Base-by-base conservation (phyloP, 495 filamentous ascomycete species). In the Cercophora newfieldiana region DNA sequence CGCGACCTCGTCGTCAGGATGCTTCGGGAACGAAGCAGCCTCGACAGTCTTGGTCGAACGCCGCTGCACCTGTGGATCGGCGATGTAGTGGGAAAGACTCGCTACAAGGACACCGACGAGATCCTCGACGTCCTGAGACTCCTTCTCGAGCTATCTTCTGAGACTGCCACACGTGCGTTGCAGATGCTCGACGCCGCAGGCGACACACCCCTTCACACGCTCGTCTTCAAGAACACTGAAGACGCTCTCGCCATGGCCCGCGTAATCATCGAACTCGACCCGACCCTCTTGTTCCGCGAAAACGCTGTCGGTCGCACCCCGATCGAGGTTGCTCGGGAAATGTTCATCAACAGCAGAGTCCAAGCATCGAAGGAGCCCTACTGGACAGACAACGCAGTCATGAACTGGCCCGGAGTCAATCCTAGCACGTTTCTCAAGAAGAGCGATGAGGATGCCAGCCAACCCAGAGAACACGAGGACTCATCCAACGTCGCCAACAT, bases 261-360 rank as follows among this genome's bases (percentile, higher is more conserved):
- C 6, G 57, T 78, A 7, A 76, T 92, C 44, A 69, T 92, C 18
- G 77, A 84, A 14, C 78, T 79, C 30, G 81, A 85, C 16, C 85
- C 87, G 1, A 80, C 79, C 37, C 78, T 91, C 0, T 73, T 92
- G 0, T 80, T 84, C 69, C 82, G 85, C 37, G 91, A 93, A 68
- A 92, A 91, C 68, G 82, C 89, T 0, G 89, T 87, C 0, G 91
- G 90, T 12, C 82, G 81, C 12, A 94, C 90, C 2, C 86, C 90
- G 0, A 74, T 81, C 22, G 90, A 94, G 61, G 80, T 92, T 47
- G 85, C 87, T 1, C 80, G 83, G 31, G 85, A 87, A 59, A 68
- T 74, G 2, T 85, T 83, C 75, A 69, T 86, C 21, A 37, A 73
- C 1, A 59, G 64, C 26, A 66, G 47, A 0, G 49, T 68, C 24